These are phyloP conservation scores for Trichodelitschia bisporula DNA, from an alignment of 495 filamentous ascomycete genomes.

Conservation along the genomic window DNA sequence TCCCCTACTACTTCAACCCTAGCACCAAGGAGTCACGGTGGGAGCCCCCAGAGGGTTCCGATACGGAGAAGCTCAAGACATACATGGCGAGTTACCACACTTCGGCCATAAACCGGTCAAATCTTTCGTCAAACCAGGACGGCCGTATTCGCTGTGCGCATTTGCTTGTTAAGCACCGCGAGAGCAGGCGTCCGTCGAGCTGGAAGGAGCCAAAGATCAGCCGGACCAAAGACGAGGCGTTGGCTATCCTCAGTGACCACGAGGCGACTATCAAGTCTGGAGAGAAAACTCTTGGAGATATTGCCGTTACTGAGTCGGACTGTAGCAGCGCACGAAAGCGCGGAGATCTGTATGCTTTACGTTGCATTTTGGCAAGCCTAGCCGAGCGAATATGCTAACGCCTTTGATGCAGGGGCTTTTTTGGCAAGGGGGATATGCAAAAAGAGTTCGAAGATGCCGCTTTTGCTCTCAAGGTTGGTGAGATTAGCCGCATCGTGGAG, in stretches of 20 bases:
- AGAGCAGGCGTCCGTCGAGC: conserved; percentile 66
- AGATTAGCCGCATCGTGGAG: conserved; percentile 66
- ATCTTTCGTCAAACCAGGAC: conserved; percentile 20
- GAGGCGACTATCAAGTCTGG: conserved; percentile 49
- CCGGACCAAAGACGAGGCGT: conserved; percentile 65
- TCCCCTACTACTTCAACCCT: conserved; percentile 93
- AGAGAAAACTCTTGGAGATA: conserved; percentile 39
- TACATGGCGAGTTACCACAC: conserved; percentile 77
- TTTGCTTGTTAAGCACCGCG: conserved; percentile 74
- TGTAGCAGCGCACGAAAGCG: conserved; percentile 85
- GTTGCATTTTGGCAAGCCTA: conserved; percentile 1
- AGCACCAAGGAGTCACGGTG: conserved; percentile 63
- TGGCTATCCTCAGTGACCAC: conserved; percentile 44
- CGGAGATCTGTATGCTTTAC: conserved; percentile 44
- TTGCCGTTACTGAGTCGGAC: conserved; percentile 76
- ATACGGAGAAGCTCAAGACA: conserved; percentile 68
- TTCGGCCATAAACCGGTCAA: conserved; percentile 19
- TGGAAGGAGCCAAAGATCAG: conserved; percentile 83
- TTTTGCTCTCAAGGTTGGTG: conserved; percentile 60
- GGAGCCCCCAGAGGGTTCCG: conserved; percentile 72
- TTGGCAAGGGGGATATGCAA: conserved; percentile 87
- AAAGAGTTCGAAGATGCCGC: conserved; percentile 95
- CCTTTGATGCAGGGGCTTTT: conserved; percentile 40
- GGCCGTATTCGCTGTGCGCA: conserved; percentile 86
- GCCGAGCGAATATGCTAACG: conserved; percentile 2